A percentile compares a stretch with the other conserved stretches of the same genome.
Evolutionary conservation across 164 flowering plant genomes (phyloP).

Genomic region (Malania oleifera): DNA sequence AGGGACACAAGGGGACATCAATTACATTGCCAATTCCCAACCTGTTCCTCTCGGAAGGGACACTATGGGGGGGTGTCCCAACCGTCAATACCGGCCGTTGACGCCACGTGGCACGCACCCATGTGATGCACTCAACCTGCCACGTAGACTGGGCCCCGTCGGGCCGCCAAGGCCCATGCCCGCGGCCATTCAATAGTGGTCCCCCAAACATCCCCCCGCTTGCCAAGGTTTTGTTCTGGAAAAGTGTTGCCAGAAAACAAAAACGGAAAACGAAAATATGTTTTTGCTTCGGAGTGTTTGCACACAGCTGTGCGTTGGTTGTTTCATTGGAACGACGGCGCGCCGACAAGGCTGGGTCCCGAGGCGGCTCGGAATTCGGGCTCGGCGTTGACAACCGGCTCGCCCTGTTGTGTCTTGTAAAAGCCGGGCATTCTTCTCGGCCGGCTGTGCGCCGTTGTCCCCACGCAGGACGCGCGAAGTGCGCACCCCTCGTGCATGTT

Average conservation of each 20-base stretch:
- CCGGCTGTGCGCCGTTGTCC: constrained; percentile 16
- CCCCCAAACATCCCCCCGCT: neutral
- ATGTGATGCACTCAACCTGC: constrained; percentile 10
- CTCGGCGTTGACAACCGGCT: constrained; percentile 14
- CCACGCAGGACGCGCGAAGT: constrained; percentile 12
- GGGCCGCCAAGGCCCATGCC: neutral
- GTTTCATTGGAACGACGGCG: constrained; percentile 14
- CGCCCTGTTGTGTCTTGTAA: constrained; percentile 12
- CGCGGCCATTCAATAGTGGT: neutral
- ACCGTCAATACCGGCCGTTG: constrained; percentile 21
- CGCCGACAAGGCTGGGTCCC: constrained; percentile 17
- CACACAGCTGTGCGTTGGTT: neutral
- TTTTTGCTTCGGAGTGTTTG: neutral
- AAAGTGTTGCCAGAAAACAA: neutral
- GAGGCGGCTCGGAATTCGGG: constrained; percentile 16
- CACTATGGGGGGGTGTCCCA: constrained; percentile 11
- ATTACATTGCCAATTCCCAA: constrained; percentile 3
- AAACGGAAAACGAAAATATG: neutral
- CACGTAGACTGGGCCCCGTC: constrained; percentile 7
- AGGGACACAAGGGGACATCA: constrained; percentile 10
- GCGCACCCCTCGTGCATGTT: constrained; percentile 6
- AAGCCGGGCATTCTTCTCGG: constrained; percentile 19
- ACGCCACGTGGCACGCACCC: constrained; percentile 19
- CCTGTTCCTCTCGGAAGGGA: constrained; percentile 8
- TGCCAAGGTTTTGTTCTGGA: neutral